A percentile compares a stretch with the other conserved stretches of the same genome.
Evolutionary conservation across 2,329 filamentous ascomycete genomes (phyloP).

Genomic region (Aspergillus alliaceus): DNA sequence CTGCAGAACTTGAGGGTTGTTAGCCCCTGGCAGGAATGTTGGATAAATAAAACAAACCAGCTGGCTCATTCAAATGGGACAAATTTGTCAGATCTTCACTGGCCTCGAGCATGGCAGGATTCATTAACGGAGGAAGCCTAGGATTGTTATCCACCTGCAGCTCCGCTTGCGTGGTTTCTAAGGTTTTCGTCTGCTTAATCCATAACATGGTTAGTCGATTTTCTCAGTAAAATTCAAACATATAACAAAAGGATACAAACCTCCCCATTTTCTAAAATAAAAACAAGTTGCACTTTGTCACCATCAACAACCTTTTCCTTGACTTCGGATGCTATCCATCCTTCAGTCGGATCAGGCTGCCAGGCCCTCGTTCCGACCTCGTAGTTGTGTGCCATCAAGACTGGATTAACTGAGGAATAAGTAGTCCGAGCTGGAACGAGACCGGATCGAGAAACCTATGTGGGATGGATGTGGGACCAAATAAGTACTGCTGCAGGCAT

Average conservation of each 20-base stretch:
- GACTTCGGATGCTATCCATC: slow-evolving; percentile 96
- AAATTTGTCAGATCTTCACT: slow-evolving; percentile 97
- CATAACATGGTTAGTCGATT: slow-evolving; percentile 9
- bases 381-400: slow-evolving; percentile 78
- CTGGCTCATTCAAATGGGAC: slow-evolving; percentile 96
- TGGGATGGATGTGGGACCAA: slow-evolving; percentile 4
- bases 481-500: slow-evolving; percentile 23
- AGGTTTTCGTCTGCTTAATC: slow-evolving; percentile 66
- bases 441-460: slow-evolving; percentile 18
- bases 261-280: slow-evolving; percentile 90
- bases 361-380: slow-evolving; percentile 96
- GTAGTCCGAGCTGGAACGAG: slow-evolving; percentile 9
- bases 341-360: slow-evolving; percentile 94
- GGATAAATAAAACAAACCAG: slow-evolving; percentile 62
- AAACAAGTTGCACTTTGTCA: slow-evolving; percentile 82
- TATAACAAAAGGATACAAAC: slow-evolving; percentile 48
- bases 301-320: slow-evolving; percentile 80
- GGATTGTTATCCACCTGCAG: slow-evolving; percentile 75
- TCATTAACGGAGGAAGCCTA: slow-evolving; percentile 90
- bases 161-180: slow-evolving; percentile 75
- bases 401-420: not conserved
- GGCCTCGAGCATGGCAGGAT: slow-evolving; percentile 95
- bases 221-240: not conserved
- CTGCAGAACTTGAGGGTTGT: slow-evolving; percentile 71
- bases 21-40: slow-evolving; percentile 16